These are phyloP conservation scores for Cercospora sesami DNA, from an alignment of 2,329 filamentous ascomycete species.

Conservation along the genomic window DNA sequence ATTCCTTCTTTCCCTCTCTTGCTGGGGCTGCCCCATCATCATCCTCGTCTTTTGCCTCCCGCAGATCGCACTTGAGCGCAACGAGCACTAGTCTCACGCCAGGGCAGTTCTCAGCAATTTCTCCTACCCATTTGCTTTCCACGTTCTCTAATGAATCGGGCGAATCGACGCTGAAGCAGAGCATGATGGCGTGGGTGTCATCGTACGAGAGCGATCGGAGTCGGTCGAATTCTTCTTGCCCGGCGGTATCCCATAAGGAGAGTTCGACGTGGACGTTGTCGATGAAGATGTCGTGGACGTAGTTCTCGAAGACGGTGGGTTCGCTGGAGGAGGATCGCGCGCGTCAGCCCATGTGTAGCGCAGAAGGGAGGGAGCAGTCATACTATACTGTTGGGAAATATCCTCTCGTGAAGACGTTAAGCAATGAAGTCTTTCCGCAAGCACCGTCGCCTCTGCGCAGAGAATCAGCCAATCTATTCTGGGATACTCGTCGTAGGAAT, in stretches of 20 bases:
- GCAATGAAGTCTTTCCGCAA: conserved; percentile 91
- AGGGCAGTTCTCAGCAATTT: conserved; percentile 97
- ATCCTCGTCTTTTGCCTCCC: conserved; percentile 70
- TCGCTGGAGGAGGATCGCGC: conserved; percentile 55
- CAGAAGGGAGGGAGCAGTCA: conserved; percentile 37
- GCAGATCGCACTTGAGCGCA: conserved; percentile 92
- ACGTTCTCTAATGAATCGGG: conserved; percentile 97
- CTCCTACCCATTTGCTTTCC: conserved; percentile 95
- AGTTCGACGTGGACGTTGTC: conserved; percentile 96
- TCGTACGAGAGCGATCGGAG: conserved; percentile 94
- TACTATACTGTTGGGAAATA: conserved; percentile 97
- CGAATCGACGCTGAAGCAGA: conserved; percentile 96
- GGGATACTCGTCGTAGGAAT: background rate
- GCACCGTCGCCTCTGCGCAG: conserved; percentile 82
- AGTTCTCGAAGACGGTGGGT: conserved; percentile 98
- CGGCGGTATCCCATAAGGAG: conserved; percentile 96
- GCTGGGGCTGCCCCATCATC: conserved; percentile 60
- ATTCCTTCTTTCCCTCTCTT: conserved; percentile 56
- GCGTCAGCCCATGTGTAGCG: background rate
- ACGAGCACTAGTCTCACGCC: conserved; percentile 93
- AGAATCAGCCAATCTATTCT: background rate
- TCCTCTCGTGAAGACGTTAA: conserved; percentile 98
- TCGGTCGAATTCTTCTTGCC: conserved; percentile 98
- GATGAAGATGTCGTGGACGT: conserved; percentile 98
- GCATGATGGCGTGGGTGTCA: conserved; percentile 97